phyloP scores from a whole-genome alignment of 2,329 filamentous ascomycete genomes.

The Calonectria ilicicola region DNA sequence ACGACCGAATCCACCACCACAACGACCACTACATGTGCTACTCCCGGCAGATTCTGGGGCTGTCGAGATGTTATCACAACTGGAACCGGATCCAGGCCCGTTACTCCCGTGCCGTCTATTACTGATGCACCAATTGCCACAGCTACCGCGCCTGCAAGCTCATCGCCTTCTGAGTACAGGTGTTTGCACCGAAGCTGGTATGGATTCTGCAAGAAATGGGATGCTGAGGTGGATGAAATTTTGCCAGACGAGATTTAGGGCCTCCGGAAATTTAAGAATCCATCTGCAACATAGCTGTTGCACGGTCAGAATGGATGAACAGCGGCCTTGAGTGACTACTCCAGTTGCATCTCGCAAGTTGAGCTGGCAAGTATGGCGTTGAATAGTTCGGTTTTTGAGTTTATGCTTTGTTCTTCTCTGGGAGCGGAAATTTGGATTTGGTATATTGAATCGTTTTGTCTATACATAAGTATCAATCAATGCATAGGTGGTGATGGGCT shows the following conservation, averaged over 20 bases:
- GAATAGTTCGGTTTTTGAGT: background rate
- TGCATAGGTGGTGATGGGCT: background rate
- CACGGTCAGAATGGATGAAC: background rate
- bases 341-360: background rate
- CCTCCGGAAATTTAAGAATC: background rate
- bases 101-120: constrained; percentile 40
- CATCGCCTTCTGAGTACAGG: constrained; percentile 40
- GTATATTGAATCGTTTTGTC: background rate
- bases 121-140: constrained; percentile 47
- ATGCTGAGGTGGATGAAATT: constrained; percentile 38
- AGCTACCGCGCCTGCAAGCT: constrained; percentile 40
- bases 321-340: background rate
- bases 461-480: constrained; percentile 5
- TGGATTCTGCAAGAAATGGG: constrained; percentile 56
- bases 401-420: background rate
- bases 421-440: background rate
- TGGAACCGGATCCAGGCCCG: constrained; percentile 48
- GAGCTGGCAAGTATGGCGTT: constrained; percentile 14
- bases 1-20: constrained; percentile 47
- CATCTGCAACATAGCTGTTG: background rate
- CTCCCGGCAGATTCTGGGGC: constrained; percentile 68
- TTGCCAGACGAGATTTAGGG: constrained; percentile 48
- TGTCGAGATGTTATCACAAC: constrained; percentile 58
- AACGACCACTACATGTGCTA: constrained; percentile 55
- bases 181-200: constrained; percentile 56